Percentiles rank a stretch among this genome's conserved stretches.
These are phyloP conservation scores for Psophocarpus tetragonolobus DNA, from an alignment of 306 rosid genomes.

Conservation along the genomic window DNA sequence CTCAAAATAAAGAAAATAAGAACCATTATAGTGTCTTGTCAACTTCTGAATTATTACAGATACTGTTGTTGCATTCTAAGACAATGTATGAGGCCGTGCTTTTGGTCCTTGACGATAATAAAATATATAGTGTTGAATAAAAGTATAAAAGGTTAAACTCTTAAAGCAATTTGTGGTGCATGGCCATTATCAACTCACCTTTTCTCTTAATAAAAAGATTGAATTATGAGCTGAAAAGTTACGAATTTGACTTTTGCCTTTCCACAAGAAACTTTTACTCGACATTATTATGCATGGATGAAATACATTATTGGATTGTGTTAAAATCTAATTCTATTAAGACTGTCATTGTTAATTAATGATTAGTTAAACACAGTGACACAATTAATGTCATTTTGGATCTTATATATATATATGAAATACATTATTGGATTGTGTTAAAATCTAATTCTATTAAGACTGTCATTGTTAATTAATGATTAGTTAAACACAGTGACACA, in stretches of 20 bases:
- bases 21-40: not conserved
- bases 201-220: not conserved
- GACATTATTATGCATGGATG: not conserved
- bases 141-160: not conserved
- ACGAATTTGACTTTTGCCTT: not conserved
- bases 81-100: not conserved
- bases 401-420: too few species aligned
- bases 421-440: not conserved
- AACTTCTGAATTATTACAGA: not conserved
- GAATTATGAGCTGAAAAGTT: not conserved
- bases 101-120: not conserved
- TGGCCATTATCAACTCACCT: not conserved
- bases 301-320: not conserved
- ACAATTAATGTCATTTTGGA: too few species aligned
- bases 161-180: not conserved
- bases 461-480: too few species aligned
- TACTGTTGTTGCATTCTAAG: not conserved
- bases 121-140: slow-evolving; percentile 19
- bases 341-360: too few species aligned
- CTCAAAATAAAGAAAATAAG: not conserved
- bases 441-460: not conserved
- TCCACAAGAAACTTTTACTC: not conserved
- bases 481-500: too few species aligned
- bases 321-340: not conserved
- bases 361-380: too few species aligned